Base-by-base conservation (phyloP, 2,329 filamentous ascomycete genomes). In the Xylariomycetidae sp. region DNA sequence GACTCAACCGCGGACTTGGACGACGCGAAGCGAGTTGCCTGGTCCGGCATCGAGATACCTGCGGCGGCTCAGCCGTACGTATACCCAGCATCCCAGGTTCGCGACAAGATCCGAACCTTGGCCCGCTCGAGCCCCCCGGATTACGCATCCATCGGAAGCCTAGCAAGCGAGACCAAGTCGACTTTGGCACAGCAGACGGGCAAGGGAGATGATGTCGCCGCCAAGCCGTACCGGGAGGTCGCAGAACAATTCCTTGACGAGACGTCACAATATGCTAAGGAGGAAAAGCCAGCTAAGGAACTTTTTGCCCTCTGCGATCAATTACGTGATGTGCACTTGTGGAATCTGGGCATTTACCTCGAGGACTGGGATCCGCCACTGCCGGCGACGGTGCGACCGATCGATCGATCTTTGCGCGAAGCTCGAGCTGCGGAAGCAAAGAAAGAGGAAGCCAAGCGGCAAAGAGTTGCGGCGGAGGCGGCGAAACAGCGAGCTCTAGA, bases 81-180 rank as follows among this genome's bases (percentile, higher is more conserved):
- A 32, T 38, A 41, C 19, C 23, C 35, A 27, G 26, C 15, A 38
- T 42, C 36, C 31, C 8, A 38, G n/a, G 31, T 41, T 29, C 39
- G 35, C 25, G 32, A 41, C 32, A 31, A 41, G 39, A 19, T 41
- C 34, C 35, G 35, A 41, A 15, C 30, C 6, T 36, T 38, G 23
- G 29, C 35, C 15, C 31, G 32, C 31, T 36, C 35, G 13, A 19
- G 25, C 18, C 25, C 36, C 7, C 25, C 39, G 12, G 31, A 36
- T 29, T 28, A 31, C 13, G 13, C 32, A 26, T n/a, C 36, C 29
- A 38, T 42, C 28, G 25, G 20, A 22, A 31, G 32, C 16, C 26
- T 42, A 7, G 30, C 27, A 6, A 31, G 34, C 13, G 24, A 16
- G 31, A 34, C 18, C 22, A n/a, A n/a, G n/a, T n/a, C n/a, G n/a